Conservation (phyloP, 306 rosid genomes). For the Quillaja saponaria region DNA sequence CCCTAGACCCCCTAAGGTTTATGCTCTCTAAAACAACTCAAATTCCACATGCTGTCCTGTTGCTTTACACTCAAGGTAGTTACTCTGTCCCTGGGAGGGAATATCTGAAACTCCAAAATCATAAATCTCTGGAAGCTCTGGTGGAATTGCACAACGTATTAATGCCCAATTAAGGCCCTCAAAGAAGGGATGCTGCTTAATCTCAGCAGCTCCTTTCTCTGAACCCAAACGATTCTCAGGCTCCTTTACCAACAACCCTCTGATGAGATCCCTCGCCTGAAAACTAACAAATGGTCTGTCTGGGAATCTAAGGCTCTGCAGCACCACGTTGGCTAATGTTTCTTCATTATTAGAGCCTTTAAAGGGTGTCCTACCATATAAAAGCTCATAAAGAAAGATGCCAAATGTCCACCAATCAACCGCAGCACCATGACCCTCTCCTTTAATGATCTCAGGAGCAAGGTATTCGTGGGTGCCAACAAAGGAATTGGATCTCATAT, state of each 20-base stretch:
- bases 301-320: slow-evolving; percentile 69
- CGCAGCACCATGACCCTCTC: slow-evolving; percentile 90
- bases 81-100: slow-evolving; percentile 44
- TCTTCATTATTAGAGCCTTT: slow-evolving; percentile 74
- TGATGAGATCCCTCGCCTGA: slow-evolving; percentile 79
- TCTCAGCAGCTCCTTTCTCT: slow-evolving; percentile 84
- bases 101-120: slow-evolving; percentile 56
- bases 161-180: slow-evolving; percentile 90
- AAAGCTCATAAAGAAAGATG: slow-evolving; percentile 80
- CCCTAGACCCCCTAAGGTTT: slow-evolving; percentile 7
- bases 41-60: slow-evolving; percentile 74
- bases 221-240: slow-evolving; percentile 80
- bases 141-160: slow-evolving; percentile 77
- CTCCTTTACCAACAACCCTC: slow-evolving; percentile 75
- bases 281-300: slow-evolving; percentile 66
- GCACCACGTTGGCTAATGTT: slow-evolving; percentile 73
- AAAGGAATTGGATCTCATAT: slow-evolving; percentile 85
- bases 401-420: slow-evolving; percentile 98
- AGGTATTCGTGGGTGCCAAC: slow-evolving; percentile 93
- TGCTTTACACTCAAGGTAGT: slow-evolving; percentile 63
- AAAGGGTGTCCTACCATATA: slow-evolving; percentile 82
- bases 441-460: slow-evolving; percentile 92
- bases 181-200: slow-evolving; percentile 84
- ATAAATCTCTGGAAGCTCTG: slow-evolving; percentile 67
- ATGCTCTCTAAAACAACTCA: slow-evolving; percentile 63